phyloP scores from a whole-genome alignment of 2,329 filamentous ascomycete genomes.

The Trichoderma brevicompactum region DNA sequence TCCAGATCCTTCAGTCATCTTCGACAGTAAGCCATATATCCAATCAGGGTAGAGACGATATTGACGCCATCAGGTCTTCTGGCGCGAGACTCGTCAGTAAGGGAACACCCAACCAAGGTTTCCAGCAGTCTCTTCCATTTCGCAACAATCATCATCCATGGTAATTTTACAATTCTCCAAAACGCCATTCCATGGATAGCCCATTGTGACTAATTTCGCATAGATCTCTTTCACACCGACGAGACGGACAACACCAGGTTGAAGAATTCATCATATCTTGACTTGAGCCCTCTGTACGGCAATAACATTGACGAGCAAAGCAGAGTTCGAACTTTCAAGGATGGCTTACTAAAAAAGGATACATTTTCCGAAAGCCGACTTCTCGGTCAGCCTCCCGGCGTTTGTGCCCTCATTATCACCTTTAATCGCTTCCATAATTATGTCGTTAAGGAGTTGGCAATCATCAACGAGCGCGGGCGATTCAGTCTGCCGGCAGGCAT shows the following conservation, averaged over 20 bases:
- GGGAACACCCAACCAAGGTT: constrained; percentile 48
- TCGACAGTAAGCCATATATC: constrained; percentile 33
- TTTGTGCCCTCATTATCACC: constrained; percentile 71
- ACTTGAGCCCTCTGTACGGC: constrained; percentile 52
- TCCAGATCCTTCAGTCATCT: constrained; percentile 40
- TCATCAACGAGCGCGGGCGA: constrained; percentile 49
- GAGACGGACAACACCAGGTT: constrained; percentile 39
- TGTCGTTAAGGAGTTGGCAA: constrained; percentile 69
- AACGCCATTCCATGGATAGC: background rate
- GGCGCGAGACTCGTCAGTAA: constrained; percentile 34
- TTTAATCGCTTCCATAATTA: constrained; percentile 81
- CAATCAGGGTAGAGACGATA: background rate
- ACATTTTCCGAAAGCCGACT: constrained; percentile 68
- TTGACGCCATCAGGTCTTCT: constrained; percentile 32
- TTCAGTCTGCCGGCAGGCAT: constrained; percentile 37
- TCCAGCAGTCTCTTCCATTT: constrained; percentile 54
- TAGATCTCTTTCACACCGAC: constrained; percentile 45
- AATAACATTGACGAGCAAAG: constrained; percentile 42
- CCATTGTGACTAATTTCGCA: background rate
- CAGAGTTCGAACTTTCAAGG: constrained; percentile 42
- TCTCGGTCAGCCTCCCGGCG: constrained; percentile 67
- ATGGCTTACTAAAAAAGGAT: constrained; percentile 56
- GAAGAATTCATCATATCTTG: constrained; percentile 52
- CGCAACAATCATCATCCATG: constrained; percentile 58
- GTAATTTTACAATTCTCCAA: constrained; percentile 34